phyloP scores from a whole-genome alignment of 1,139 yeast species.

The Scheffersomyces cryptocercus region DNA sequence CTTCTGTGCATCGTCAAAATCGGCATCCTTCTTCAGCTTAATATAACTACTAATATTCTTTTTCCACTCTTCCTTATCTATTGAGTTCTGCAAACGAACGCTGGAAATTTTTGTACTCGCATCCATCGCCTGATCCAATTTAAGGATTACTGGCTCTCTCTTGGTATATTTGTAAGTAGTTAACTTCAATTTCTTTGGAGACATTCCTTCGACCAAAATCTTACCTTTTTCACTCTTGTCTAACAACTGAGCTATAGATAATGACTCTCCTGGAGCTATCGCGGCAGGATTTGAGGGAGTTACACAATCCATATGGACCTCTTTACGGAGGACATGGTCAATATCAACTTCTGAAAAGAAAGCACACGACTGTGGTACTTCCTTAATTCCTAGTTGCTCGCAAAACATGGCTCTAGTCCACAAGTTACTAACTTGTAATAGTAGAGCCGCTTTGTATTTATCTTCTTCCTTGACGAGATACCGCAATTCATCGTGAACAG shows the following conservation, averaged over 20 bases:
- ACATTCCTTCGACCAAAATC: conserved; percentile 12
- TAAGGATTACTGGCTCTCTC: conserved; percentile 25
- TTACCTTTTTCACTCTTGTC: conserved; percentile 28
- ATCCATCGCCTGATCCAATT: conserved; percentile 22
- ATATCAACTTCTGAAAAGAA: conserved; percentile 94
- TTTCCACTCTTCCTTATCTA: conserved; percentile 27
- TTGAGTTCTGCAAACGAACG: conserved; percentile 32
- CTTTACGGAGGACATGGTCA: conserved; percentile 85
- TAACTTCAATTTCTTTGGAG: conserved; percentile 6
- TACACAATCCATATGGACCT: conserved; percentile 82
- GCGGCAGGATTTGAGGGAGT: conserved; percentile 83
- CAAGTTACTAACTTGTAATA: conserved; percentile 83
- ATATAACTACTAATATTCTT: conserved; percentile 19
- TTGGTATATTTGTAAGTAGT: conserved; percentile 17
- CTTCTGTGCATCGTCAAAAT: conserved; percentile 4
- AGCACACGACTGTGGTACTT: conserved; percentile 93
- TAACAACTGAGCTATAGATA: conserved; percentile 59
- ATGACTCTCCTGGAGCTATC: conserved; percentile 77
- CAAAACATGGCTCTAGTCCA: conserved; percentile 98
- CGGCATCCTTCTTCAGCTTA: conserved; percentile 9
- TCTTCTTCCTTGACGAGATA: conserved; percentile 76
- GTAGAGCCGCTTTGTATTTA: conserved; percentile 71
- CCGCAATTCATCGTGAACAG: conserved; percentile 95
- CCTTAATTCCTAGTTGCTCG: conserved; percentile 85
- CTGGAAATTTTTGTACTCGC: conserved; percentile 20